These are phyloP conservation scores for Rhodocollybia butyracea DNA, from an alignment of 768 basidiomycete genomes.

Conservation along the genomic window DNA sequence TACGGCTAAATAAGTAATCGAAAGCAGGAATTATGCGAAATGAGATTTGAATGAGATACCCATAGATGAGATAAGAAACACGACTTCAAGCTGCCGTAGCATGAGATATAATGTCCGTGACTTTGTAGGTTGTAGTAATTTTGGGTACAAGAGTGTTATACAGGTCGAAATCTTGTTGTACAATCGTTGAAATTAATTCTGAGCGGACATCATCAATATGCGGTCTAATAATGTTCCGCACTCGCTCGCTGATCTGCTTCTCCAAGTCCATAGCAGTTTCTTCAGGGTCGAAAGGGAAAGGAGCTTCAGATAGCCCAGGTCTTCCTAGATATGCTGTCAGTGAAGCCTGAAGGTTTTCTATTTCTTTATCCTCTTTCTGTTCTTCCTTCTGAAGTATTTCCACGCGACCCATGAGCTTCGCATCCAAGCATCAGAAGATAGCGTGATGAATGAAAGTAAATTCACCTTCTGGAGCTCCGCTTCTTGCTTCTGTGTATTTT, in stretches of 20 bases:
- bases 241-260: constrained; percentile 21
- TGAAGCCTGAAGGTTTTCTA: constrained; percentile 17
- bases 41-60: too few relatives aligned
- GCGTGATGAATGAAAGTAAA: not conserved
- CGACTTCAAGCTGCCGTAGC: too few relatives aligned
- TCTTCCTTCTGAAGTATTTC: constrained; percentile 1
- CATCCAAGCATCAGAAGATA: not conserved
- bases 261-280: constrained; percentile 21
- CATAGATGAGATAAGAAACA: too few relatives aligned
- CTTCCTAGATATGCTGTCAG: constrained; percentile 19
- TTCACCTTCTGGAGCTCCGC: not conserved
- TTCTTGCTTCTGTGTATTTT: not conserved
- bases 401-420: not conserved
- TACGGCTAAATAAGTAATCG: too few relatives aligned
- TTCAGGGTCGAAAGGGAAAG: constrained; percentile 16
- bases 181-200: constrained; percentile 20
- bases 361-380: constrained; percentile 12
- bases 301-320: not conserved
- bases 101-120: constrained; percentile 1
- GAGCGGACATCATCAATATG: constrained; percentile 19
- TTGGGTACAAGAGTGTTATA: constrained; percentile 23
- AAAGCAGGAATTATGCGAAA: too few relatives aligned
- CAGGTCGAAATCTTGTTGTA: constrained; percentile 19
- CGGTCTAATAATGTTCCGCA: constrained; percentile 20
- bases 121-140: constrained; percentile 7